A percentile compares a stretch with the other conserved stretches of the same genome.
Evolutionary conservation across 305 asterid species (phyloP).

Genomic region (Fraxinus sp.): DNA sequence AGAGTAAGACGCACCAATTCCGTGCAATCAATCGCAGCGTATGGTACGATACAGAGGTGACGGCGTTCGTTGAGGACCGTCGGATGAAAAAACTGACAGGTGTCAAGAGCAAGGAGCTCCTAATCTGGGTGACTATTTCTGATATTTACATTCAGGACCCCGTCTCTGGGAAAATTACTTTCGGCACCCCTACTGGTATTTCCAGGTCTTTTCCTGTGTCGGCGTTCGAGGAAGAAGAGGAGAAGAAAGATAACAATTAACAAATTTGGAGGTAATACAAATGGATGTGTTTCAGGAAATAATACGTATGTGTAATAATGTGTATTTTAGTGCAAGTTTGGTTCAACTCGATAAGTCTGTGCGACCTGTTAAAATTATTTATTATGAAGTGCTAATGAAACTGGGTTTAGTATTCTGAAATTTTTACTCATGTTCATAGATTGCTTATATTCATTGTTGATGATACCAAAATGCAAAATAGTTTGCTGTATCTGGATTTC

Average conservation of each 20-base stretch:
- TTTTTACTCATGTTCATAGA: not conserved
- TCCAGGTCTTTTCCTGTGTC: constrained; percentile 63
- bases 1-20: constrained; percentile 60
- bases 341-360: not conserved
- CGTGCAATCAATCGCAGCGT: constrained; percentile 52
- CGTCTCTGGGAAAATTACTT: constrained; percentile 46
- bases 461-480: not conserved
- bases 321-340: not conserved
- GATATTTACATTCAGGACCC: constrained; percentile 63
- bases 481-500: not conserved
- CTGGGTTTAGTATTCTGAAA: not conserved
- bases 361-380: not conserved
- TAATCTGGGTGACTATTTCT: constrained; percentile 66
- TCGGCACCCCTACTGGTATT: constrained; percentile 62
- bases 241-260: constrained; percentile 21
- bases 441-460: not conserved
- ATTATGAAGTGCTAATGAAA: not conserved
- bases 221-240: constrained; percentile 61
- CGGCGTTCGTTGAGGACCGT: constrained; percentile 74
- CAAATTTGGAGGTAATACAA: not conserved
- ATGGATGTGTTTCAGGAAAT: not conserved
- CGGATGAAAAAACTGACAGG: constrained; percentile 77
- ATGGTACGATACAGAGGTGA: constrained; percentile 74
- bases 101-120: constrained; percentile 77
- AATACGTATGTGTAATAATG: not conserved